A percentile compares a stretch with the other conserved stretches of the same genome.
Conservation (phyloP, 495 filamentous ascomycete genomes). For the Coniosporium apollinis region DNA sequence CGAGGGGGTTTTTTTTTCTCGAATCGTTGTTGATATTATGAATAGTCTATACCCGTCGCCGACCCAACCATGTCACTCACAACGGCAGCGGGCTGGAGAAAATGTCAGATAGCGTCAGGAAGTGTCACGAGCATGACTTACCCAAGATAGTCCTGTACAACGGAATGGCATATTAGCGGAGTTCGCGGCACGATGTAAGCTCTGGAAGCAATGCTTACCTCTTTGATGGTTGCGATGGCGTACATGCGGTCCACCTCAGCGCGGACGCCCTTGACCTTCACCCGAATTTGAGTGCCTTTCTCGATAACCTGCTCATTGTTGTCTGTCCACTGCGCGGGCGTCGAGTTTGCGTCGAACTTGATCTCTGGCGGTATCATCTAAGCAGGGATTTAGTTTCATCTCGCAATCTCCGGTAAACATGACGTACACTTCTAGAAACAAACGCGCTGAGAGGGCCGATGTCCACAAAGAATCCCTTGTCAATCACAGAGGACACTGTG, state of each 20-base stretch:
- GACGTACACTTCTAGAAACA: constrained; percentile 66
- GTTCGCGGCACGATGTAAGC: no score
- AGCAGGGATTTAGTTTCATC: not conserved
- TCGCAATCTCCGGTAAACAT: not conserved
- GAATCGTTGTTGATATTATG: no score
- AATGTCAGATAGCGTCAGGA: no score
- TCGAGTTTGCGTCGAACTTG: constrained; percentile 63
- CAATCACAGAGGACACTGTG: constrained; percentile 74
- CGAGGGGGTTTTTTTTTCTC: no score
- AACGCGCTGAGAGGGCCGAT: constrained; percentile 80
- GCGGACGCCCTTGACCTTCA: constrained; percentile 84
- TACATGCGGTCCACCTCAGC: constrained; percentile 86
- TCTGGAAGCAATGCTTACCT: constrained; percentile 23
- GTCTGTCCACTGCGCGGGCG: constrained; percentile 23
- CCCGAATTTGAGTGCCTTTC: constrained; percentile 76
- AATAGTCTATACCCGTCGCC: no score
- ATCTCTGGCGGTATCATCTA: constrained; percentile 86
- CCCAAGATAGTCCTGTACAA: constrained; percentile 5
- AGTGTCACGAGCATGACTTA: no score
- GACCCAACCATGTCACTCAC: no score
- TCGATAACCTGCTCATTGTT: constrained; percentile 79
- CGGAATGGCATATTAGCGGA: constrained; percentile 1
- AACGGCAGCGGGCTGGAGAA: no score
- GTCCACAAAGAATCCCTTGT: constrained; percentile 81
- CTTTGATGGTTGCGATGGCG: constrained; percentile 94